These are phyloP conservation scores for Vigna unguiculata DNA, from an alignment of 306 rosid genomes.

Conservation along the genomic window DNA sequence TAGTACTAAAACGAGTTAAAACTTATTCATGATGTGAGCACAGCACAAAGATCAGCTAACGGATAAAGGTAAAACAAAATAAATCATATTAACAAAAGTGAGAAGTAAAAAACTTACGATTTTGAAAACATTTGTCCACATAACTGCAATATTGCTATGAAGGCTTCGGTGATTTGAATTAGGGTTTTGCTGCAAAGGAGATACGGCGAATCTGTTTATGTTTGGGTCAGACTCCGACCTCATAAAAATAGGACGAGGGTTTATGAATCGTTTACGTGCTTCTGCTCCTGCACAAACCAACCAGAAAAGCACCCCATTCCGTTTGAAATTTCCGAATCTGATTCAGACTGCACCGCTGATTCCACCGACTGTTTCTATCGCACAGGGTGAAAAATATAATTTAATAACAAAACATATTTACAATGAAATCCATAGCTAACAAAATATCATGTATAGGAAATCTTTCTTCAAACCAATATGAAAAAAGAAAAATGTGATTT, in stretches of 20 bases:
- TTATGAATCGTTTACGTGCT: slow-evolving; percentile 32
- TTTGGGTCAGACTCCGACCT: background rate
- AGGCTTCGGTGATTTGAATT: slow-evolving; percentile 20
- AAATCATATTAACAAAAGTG: background rate
- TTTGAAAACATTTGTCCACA: slow-evolving; percentile 66
- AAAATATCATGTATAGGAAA: no score
- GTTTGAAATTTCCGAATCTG: slow-evolving; percentile 22
- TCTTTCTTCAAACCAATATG: no score
- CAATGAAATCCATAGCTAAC: background rate
- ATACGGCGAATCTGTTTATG: slow-evolving; percentile 18
- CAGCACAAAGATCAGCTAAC: background rate
- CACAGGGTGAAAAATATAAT: background rate
- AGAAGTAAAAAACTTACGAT: slow-evolving; percentile 46
- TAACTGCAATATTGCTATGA: slow-evolving; percentile 29
- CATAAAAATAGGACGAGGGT: background rate
- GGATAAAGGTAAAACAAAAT: slow-evolving; percentile 22
- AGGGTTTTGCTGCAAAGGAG: slow-evolving; percentile 46
- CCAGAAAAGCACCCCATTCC: slow-evolving; percentile 14
- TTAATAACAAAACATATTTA: background rate
- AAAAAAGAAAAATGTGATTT: no score
- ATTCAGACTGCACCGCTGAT: slow-evolving; percentile 20
- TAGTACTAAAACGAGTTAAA: slow-evolving; percentile 7
- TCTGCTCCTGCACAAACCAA: background rate
- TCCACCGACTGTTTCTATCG: background rate
- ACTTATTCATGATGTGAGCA: background rate